Evolutionary conservation across 2,329 filamentous ascomycete species (phyloP), one percentile per base, ranked within the genome.

Genomic region (Mollisiaceae sp.): DNA sequence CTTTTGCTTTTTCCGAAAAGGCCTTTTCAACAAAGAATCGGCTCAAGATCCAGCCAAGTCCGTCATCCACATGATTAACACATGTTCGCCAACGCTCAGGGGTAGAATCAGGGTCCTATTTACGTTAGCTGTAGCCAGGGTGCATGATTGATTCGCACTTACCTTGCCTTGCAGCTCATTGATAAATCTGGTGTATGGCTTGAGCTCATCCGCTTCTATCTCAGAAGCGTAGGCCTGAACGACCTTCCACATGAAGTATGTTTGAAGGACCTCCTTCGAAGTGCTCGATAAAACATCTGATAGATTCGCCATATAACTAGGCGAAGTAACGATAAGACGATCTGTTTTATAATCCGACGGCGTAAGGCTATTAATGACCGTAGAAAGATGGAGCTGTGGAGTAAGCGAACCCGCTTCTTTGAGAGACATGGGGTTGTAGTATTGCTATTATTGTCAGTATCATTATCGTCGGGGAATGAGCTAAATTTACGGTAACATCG

Each of bases 21-120:
- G 88, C 83, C 58, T 86, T 86, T 67, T 91, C 85, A 1, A 92
- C 82, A 68, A 89, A 93, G 78, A 92, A 91, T 24, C 88, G 85
- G 73, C 88, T 89, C 18, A 91, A 78, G 58, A 90, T 88, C 89
- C 89, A 92, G 2, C 85, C 85, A 24, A 92, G 75, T 5, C 84
- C 83, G 24, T 77, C 75, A 68, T 90, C 87, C 5, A 89, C 82
- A 39, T 83, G 81, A 8, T 74, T 75, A 35, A 91, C 82, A 70
- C 89, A 92, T 8, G 82, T 87, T 70, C 88, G 82, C 89, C 89
- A 91, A 58, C 89, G 82, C 71, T 91, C 89, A 15, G 86, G 79
- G 22, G 81, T 82, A 1, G 87, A 85, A 60, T 89, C 82, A 0
- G 87, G 83, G 62, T 89, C 86, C 79, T 82, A 1, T 64, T 18